A percentile compares a stretch with the other conserved stretches of the same genome.
phyloP scores from a whole-genome alignment of 768 basidiomycete species.

The Russula sp. region DNA sequence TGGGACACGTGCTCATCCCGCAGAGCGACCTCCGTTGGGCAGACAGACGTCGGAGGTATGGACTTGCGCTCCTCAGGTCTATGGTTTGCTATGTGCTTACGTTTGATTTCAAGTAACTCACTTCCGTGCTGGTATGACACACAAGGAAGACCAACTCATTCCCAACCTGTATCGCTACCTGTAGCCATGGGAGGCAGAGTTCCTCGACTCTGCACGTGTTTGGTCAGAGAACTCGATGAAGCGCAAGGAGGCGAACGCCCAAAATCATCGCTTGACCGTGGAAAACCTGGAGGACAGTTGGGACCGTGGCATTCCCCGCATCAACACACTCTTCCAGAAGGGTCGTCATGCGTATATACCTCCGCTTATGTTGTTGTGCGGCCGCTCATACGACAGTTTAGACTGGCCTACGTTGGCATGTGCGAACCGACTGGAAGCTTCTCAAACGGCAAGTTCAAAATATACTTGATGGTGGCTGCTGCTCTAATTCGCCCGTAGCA shows the following conservation, averaged over 20 bases:
- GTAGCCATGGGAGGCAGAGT: conserved; percentile 97
- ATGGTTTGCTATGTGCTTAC: background rate
- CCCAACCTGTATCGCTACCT: conserved; percentile 96
- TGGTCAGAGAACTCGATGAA: conserved; percentile 99
- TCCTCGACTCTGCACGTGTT: conserved; percentile 95
- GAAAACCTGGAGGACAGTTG: conserved; percentile 98
- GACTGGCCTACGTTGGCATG: conserved; percentile 96
- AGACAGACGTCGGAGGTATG: conserved; percentile 88
- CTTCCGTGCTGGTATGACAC: conserved; percentile 98
- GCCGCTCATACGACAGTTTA: conserved; percentile 28
- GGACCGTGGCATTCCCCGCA: conserved; percentile 97
- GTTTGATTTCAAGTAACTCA: conserved; percentile 70
- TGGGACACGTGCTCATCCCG: conserved; percentile 98
- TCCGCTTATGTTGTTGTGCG: conserved; percentile 3
- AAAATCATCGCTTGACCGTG: conserved; percentile 91
- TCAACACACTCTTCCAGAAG: conserved; percentile 99
- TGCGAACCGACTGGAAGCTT: conserved; percentile 93
- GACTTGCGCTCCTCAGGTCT: conserved; percentile 1
- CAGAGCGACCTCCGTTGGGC: conserved; percentile 96
- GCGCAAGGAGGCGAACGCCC: conserved; percentile 98
- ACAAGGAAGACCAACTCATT: conserved; percentile 91
- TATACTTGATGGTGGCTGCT: background rate
- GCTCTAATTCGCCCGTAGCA: conserved; percentile 41
- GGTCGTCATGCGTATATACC: conserved; percentile 78
- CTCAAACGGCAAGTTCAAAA: conserved; percentile 66